These are phyloP conservation scores for Colletotrichum sublineola DNA, from an alignment of 2,329 filamentous ascomycete species.

Conservation along the genomic window DNA sequence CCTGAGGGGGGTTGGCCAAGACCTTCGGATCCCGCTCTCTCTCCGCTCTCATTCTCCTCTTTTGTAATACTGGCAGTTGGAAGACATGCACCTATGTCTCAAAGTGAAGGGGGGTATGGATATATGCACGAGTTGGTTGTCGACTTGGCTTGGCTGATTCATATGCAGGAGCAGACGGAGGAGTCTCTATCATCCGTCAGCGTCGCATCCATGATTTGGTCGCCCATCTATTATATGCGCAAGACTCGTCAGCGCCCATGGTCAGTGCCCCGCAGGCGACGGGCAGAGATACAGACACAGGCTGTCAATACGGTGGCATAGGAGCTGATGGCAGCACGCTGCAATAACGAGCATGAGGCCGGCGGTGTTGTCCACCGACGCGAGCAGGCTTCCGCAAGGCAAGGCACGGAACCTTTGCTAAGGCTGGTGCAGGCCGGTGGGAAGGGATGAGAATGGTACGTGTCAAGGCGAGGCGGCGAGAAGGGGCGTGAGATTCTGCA, in stretches of 20 bases:
- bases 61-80: neutral
- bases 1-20: neutral
- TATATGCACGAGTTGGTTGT: slow-evolving; percentile 1
- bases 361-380: slow-evolving; percentile 4
- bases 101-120: neutral
- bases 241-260: slow-evolving; percentile 22
- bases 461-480: neutral
- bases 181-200: slow-evolving; percentile 26
- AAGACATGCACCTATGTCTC: neutral
- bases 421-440: neutral
- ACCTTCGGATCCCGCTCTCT: neutral
- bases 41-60: neutral
- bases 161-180: slow-evolving; percentile 20
- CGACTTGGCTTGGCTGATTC: slow-evolving; percentile 11
- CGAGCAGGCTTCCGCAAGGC: neutral
- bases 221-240: neutral
- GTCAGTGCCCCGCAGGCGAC: neutral
- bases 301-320: slow-evolving; percentile 3
- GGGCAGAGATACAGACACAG: slow-evolving; percentile 20
- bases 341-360: neutral
- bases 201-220: slow-evolving; percentile 23
- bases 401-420: neutral
- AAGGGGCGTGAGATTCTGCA: neutral
- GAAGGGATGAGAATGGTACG: neutral
- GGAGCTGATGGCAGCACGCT: neutral